These are phyloP conservation scores for Aspergillus japonicus DNA, from an alignment of 2,329 filamentous ascomycete genomes.

Conservation along the genomic window DNA sequence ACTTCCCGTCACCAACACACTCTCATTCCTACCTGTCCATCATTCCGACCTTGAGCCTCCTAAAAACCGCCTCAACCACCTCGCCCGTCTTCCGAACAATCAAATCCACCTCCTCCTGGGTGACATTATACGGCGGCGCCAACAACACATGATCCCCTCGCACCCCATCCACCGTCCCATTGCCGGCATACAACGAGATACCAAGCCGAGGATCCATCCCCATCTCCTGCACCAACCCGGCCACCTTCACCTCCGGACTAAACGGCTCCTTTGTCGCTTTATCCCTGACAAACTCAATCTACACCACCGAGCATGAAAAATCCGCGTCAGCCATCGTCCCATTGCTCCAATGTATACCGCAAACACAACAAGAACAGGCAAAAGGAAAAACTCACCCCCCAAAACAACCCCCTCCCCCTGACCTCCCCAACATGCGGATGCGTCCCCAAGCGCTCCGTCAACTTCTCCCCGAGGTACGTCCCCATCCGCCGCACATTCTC, in stretches of 20 bases:
- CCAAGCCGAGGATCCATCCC: conserved; percentile 46
- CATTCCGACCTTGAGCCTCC: conserved; percentile 2
- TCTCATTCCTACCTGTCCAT: background rate
- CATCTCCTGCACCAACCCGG: conserved; percentile 52
- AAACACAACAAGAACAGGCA: background rate
- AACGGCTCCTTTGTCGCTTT: conserved; percentile 57
- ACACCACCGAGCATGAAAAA: background rate
- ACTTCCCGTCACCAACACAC: background rate
- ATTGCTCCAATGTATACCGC: background rate
- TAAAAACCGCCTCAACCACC: conserved; percentile 56
- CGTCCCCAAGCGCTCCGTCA: conserved; percentile 45
- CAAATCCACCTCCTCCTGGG: conserved; percentile 54
- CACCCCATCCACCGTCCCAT: conserved; percentile 59
- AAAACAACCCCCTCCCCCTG: conserved; percentile 59
- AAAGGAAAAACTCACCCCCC: conserved; percentile 49
- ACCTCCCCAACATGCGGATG: conserved; percentile 58
- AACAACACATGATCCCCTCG: conserved; percentile 68
- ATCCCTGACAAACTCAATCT: conserved; percentile 59
- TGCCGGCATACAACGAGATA: conserved; percentile 64
- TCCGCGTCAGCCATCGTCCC: background rate
- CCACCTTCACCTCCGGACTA: conserved; percentile 45
- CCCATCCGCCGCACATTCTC: conserved; percentile 60
- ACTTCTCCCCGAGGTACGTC: conserved; percentile 35
- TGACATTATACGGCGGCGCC: conserved; percentile 67
- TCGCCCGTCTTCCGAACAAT: conserved; percentile 53